A percentile compares a stretch with the other conserved stretches of the same genome.
Evolutionary conservation across 768 basidiomycete genomes (phyloP).

Genomic region (Amanita thiersii): DNA sequence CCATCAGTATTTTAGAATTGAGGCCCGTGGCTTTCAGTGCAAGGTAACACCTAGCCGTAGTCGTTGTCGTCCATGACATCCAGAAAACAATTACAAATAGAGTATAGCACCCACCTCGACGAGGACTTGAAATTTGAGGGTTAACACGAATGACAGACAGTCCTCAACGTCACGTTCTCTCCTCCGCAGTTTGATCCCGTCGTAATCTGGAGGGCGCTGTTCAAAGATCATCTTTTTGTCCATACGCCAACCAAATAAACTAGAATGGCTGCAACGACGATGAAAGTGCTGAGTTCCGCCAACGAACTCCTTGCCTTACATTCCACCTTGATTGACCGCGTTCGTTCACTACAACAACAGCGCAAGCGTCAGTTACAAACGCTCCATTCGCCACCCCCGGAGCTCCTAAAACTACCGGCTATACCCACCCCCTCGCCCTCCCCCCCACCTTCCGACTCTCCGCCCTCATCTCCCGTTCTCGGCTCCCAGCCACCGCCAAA

Average conservation of each 20-base stretch:
- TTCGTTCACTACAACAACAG: constrained; percentile 46
- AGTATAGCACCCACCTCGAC: no score
- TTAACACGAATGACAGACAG: no score
- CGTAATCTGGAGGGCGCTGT: no score
- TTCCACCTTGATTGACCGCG: constrained; percentile 44
- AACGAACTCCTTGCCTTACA: constrained; percentile 61
- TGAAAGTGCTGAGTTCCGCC: constrained; percentile 49
- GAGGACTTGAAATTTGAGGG: background rate
- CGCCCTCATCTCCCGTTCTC: constrained; percentile 35
- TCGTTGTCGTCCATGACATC: no score
- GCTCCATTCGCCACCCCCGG: constrained; percentile 46
- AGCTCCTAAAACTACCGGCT: constrained; percentile 47
- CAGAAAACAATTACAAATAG: no score
- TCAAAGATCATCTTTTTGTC: no score
- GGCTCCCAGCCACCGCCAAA: constrained; percentile 23
- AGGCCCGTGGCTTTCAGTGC: no score
- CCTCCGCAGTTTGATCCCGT: no score
- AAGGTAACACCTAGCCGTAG: no score
- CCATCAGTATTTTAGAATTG: no score
- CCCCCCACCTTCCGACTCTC: constrained; percentile 38
- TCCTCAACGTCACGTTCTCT: background rate
- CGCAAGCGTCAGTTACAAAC: constrained; percentile 49
- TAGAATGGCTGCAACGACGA: constrained; percentile 21
- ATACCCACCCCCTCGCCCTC: constrained; percentile 51
- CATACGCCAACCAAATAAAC: background rate